Percentiles rank a stretch among this genome's conserved stretches.
Conservation (phyloP, 495 filamentous ascomycete genomes). For the Xanthoparmelia taractica region DNA sequence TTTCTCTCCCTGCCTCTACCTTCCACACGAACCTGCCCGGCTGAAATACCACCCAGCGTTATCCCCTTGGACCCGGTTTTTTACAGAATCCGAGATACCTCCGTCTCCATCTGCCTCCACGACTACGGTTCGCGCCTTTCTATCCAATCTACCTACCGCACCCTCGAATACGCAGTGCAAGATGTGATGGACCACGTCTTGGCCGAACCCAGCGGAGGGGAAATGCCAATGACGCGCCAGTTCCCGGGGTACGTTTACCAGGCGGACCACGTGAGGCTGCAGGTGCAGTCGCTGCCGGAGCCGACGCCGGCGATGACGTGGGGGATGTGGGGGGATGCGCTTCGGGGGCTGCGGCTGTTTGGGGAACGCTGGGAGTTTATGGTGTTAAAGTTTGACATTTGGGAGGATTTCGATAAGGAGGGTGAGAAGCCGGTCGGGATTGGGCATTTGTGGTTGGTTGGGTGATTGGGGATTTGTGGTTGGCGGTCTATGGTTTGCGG, state of each 20-base stretch:
- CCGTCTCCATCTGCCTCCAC: neutral
- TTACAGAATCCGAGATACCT: neutral
- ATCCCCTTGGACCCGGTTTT: neutral
- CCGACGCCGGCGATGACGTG: neutral
- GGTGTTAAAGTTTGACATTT: neutral
- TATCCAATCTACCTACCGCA: neutral
- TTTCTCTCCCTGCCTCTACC: no score
- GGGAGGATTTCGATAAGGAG: neutral
- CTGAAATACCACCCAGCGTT: neutral
- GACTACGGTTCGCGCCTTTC: neutral
- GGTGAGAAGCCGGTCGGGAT: neutral
- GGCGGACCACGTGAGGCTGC: no score
- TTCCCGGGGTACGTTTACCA: neutral
- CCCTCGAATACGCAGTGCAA: neutral
- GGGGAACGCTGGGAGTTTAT: neutral
- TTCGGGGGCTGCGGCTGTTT: neutral
- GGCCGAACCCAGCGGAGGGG: neutral
- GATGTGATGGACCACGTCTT: neutral
- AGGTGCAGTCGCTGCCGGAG: neutral
- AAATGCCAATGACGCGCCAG: neutral
- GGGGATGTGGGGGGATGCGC: neutral
- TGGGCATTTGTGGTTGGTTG: neutral
- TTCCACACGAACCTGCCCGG: no score
- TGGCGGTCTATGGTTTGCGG: no score
- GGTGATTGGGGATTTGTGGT: neutral